Evolutionary conservation across 164 flowering plant species (phyloP).

Genomic region (Buxus sempervirens): DNA sequence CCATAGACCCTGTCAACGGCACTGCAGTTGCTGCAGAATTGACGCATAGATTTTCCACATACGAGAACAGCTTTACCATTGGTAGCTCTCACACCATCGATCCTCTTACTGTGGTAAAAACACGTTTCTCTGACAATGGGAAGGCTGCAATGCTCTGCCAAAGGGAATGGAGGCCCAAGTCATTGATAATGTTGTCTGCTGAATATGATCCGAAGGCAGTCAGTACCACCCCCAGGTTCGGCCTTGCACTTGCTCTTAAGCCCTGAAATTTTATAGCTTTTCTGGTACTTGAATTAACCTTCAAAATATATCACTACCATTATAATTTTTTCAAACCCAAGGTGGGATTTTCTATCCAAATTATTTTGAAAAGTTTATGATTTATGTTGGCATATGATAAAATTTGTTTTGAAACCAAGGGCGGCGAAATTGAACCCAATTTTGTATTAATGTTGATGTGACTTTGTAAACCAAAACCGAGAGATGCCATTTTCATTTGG

Average conservation of each 20-base stretch:
- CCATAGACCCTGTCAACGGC: constrained; percentile 39
- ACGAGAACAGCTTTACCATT: constrained; percentile 52
- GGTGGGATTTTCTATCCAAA: constrained; percentile 7
- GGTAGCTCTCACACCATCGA: constrained; percentile 58
- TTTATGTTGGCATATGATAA: too few relatives aligned
- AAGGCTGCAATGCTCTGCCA: constrained; percentile 47
- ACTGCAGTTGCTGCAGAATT: constrained; percentile 69
- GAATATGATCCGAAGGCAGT: constrained; percentile 53
- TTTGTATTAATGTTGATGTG: too few relatives aligned
- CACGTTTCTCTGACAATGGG: constrained; percentile 49
- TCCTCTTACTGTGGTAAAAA: constrained; percentile 45
- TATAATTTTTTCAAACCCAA: constrained; percentile 20
- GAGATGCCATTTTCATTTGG: too few relatives aligned
- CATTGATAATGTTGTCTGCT: constrained; percentile 55
- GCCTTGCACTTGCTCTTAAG: constrained; percentile 66
- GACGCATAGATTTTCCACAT: constrained; percentile 52
- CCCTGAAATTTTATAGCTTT: constrained; percentile 34
- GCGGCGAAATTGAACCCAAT: too few relatives aligned
- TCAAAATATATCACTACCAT: not conserved
- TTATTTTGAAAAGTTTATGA: constrained; percentile 2
- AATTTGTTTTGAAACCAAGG: too few relatives aligned
- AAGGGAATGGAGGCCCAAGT: constrained; percentile 78
- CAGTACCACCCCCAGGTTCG: constrained; percentile 38
- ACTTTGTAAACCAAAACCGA: too few relatives aligned
- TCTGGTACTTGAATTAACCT: not conserved